phyloP scores from a whole-genome alignment of 495 filamentous ascomycete species.

The Corynascus novoguineensis region DNA sequence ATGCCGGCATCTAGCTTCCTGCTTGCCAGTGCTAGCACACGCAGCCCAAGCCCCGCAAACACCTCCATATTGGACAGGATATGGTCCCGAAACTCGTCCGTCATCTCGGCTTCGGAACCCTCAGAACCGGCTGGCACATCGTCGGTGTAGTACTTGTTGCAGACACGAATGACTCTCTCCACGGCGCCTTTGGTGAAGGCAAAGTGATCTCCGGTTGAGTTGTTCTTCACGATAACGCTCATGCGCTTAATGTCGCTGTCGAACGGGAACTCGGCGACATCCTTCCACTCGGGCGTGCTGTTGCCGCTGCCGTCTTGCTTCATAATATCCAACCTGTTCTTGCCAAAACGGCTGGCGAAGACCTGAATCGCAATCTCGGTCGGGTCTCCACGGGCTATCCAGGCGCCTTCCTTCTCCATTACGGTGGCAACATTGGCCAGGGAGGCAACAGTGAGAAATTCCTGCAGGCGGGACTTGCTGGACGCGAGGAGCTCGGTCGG shows the following conservation, averaged over 20 bases:
- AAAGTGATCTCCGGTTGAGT: slow-evolving; percentile 31
- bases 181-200: slow-evolving; percentile 78
- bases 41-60: slow-evolving; percentile 65
- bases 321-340: slow-evolving; percentile 48
- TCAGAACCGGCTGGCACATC: slow-evolving; percentile 3
- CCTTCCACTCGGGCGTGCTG: slow-evolving; percentile 24
- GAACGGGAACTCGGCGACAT: slow-evolving; percentile 71
- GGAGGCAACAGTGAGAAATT: slow-evolving; percentile 32
- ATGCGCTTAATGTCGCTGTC: slow-evolving; percentile 78
- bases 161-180: slow-evolving; percentile 58
- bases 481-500: slow-evolving; percentile 16
- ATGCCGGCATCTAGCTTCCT: slow-evolving; percentile 25
- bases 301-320: slow-evolving; percentile 49
- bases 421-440: slow-evolving; percentile 38
- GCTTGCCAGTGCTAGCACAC: slow-evolving; percentile 68
- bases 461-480: slow-evolving; percentile 24
- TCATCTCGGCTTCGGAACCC: slow-evolving; percentile 48
- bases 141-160: slow-evolving; percentile 18
- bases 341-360: slow-evolving; percentile 65
- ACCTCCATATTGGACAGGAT: slow-evolving; percentile 57
- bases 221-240: slow-evolving; percentile 61
- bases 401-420: slow-evolving; percentile 44
- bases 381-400: slow-evolving; percentile 73
- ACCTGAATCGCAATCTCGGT: slow-evolving; percentile 82
- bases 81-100: slow-evolving; percentile 52